Base-by-base conservation (phyloP, 768 basidiomycete genomes). In the Dioszegia crocea region DNA sequence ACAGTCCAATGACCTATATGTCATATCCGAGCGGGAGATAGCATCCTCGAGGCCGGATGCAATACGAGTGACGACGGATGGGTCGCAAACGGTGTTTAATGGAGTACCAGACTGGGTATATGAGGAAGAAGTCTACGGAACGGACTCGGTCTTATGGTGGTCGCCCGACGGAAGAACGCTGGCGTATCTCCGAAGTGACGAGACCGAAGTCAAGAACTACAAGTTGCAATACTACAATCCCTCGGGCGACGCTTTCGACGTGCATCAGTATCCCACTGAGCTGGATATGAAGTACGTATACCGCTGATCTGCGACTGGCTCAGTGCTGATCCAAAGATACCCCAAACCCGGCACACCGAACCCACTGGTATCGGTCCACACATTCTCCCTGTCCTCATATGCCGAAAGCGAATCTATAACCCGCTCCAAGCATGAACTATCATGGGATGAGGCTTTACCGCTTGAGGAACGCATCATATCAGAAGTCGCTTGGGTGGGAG, bases 91-190 rank as follows among this genome's bases (percentile, higher is more conserved):
- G 0, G 81, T 93, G 16, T 96, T 98, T 81, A 85, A 97, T 68
- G 96, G 96, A 6, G 88, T 96, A 1, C 89, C 91, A 0, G 91
- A 96, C 74, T 98, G 96, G 94, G 94, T 97, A 4, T 77, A 77
- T 48, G 76, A 77, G 52, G 76, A 77, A 53, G 76, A 77, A 56
- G 76, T 97, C 23, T 88, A 91, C 66, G 78, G 81, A 2, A 71
- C 78, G 38, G 84, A 91, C 70, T 84, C 76, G 47, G 86, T 92
- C 0, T 79, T 94, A 4, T 98, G 91, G 91, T 98, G 89, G 88
- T 87, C 88, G 10, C 94, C 93, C 3, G 83, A 86, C 65, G 84
- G 85, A 0, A 64, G 74, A 2, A 78, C 79, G 31, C 62, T 99
- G 43, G 91, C 92, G 0, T 99, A 88, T 81, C 84, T 97, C 41